A percentile compares a stretch with the other conserved stretches of the same genome.
Evolutionary conservation across 2,329 filamentous ascomycete genomes (phyloP).

Genomic region (Purpureocillium takamizusanense): DNA sequence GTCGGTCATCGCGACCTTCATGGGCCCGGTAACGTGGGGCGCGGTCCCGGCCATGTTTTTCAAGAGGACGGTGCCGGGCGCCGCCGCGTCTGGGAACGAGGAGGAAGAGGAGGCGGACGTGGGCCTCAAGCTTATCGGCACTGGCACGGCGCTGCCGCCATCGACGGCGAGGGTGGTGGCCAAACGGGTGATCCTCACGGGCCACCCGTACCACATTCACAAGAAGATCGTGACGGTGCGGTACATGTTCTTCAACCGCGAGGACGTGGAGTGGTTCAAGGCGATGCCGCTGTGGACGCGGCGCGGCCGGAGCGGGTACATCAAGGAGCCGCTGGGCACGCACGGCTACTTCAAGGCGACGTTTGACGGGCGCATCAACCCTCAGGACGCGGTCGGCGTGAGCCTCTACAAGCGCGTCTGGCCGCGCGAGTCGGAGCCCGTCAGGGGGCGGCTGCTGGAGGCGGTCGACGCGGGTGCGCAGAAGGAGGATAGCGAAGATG

Average conservation of each 20-base stretch:
- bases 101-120: conserved; percentile 35
- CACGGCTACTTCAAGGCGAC: conserved; percentile 99
- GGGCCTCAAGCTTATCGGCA: conserved; percentile 67
- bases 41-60: conserved; percentile 86
- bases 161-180: conserved; percentile 73
- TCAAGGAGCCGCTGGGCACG: conserved; percentile 91
- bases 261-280: conserved; percentile 97
- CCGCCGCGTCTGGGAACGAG: conserved; percentile 28
- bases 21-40: conserved; percentile 88
- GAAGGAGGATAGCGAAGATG: conserved; percentile 18
- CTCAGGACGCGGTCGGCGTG: conserved; percentile 86
- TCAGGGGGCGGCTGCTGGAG: conserved; percentile 34
- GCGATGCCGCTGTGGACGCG: conserved; percentile 91
- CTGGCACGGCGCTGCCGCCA: conserved; percentile 77
- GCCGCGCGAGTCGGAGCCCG: conserved; percentile 56
- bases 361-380: conserved; percentile 93
- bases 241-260: conserved; percentile 99
- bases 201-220: conserved; percentile 97
- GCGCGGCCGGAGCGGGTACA: conserved; percentile 75
- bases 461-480: conserved; percentile 11
- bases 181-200: conserved; percentile 88
- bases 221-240: conserved; percentile 93
- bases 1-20: conserved; percentile 80
- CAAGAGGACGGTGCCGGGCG: conserved; percentile 44
- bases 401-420: conserved; percentile 82